A percentile compares a stretch with the other conserved stretches of the same genome.
Conservation (phyloP, 2,329 filamentous ascomycete species). For the Arthroderma uncinatum region DNA sequence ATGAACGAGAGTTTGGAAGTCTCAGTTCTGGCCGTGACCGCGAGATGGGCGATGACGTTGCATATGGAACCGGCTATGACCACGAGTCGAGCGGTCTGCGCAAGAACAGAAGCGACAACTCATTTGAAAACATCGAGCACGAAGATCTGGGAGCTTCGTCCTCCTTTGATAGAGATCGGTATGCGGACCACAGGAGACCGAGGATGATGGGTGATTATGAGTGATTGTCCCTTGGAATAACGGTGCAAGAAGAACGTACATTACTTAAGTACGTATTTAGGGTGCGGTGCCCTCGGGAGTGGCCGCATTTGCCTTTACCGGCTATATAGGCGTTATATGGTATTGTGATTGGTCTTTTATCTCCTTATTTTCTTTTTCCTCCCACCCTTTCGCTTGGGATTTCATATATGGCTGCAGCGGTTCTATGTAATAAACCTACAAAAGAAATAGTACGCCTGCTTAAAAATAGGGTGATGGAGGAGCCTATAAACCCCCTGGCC, state of each 20-base stretch:
- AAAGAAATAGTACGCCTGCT: no score
- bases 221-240: background rate
- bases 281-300: no score
- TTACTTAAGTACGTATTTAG: no score
- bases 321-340: background rate
- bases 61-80: conserved; percentile 28
- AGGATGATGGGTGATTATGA: conserved; percentile 1
- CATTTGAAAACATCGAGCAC: conserved; percentile 80
- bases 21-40: conserved; percentile 31
- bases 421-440: background rate
- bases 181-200: conserved; percentile 2
- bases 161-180: conserved; percentile 9
- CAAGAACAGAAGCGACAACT: conserved; percentile 74
- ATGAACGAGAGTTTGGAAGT: conserved; percentile 65
- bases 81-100: conserved; percentile 39
- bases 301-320: no score
- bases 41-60: conserved; percentile 27
- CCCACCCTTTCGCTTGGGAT: no score
- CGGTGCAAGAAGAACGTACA: no score
- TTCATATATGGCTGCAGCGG: no score
- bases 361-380: background rate
- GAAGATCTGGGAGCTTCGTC: conserved; percentile 41
- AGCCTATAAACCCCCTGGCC: no score
- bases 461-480: no score
- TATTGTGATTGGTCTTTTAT: background rate